These are phyloP conservation scores for Chaetomium strumarium DNA, from an alignment of 2,329 filamentous ascomycete species.

Conservation along the genomic window DNA sequence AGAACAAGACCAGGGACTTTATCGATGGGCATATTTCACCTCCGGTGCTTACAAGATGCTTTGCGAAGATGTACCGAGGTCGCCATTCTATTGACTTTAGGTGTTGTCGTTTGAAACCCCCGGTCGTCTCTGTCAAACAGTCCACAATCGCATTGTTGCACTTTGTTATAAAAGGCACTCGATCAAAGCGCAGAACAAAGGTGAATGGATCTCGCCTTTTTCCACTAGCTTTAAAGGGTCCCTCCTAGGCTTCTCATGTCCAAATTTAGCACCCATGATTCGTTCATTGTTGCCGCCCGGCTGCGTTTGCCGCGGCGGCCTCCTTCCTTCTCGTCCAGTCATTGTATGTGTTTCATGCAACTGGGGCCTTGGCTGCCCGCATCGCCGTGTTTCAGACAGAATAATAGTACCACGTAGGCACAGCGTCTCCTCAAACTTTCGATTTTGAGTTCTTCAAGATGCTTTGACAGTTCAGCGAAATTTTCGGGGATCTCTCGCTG, in stretches of 20 bases:
- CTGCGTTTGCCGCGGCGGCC: neutral
- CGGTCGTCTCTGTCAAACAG: too few relatives aligned
- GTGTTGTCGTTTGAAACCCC: too few relatives aligned
- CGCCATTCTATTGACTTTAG: too few relatives aligned
- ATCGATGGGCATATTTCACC: too few relatives aligned
- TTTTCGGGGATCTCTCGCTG: neutral
- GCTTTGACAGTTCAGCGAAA: neutral
- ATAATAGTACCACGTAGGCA: neutral
- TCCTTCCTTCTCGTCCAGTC: neutral
- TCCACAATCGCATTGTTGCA: too few relatives aligned
- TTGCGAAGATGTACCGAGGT: too few relatives aligned
- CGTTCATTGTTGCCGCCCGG: neutral
- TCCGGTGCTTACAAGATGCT: too few relatives aligned
- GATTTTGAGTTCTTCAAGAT: neutral
- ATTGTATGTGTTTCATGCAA: neutral
- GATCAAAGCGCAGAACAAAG: too few relatives aligned
- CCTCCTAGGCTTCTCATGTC: neutral
- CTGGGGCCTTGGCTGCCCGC: neutral
- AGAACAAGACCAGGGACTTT: too few relatives aligned
- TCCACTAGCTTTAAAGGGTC: too few relatives aligned
- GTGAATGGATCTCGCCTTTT: too few relatives aligned
- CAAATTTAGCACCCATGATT: neutral
- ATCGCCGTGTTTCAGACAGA: neutral
- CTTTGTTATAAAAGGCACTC: too few relatives aligned
- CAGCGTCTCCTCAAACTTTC: neutral